These are phyloP conservation scores for Neurospora terricola DNA, from an alignment of 495 filamentous ascomycete genomes.

Conservation along the genomic window DNA sequence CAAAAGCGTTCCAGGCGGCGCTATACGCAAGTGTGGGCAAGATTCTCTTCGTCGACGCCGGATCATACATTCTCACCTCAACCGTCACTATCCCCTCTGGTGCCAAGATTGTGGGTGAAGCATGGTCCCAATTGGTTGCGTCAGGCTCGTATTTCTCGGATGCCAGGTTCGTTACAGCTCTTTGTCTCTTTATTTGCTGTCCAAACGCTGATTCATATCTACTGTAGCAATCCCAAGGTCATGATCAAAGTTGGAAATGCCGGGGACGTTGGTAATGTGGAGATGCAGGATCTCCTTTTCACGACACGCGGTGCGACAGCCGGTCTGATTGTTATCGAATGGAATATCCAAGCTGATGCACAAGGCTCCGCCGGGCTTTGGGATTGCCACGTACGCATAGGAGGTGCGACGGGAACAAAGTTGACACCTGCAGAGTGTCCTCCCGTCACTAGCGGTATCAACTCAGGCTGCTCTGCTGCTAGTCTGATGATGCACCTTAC, in stretches of 20 bases:
- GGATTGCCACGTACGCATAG: slow-evolving; percentile 9
- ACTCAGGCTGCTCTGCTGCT: slow-evolving; percentile 41
- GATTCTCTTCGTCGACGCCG: slow-evolving; percentile 17
- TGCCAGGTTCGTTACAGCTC: neutral
- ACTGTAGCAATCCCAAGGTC: slow-evolving; percentile 51
- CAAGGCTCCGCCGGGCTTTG: slow-evolving; percentile 1
- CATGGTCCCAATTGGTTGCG: slow-evolving; percentile 31
- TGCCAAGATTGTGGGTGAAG: slow-evolving; percentile 27
- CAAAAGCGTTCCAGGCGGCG: neutral
- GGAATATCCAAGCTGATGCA: slow-evolving; percentile 48
- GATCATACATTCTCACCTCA: slow-evolving; percentile 24
- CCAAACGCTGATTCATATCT: too few species aligned
- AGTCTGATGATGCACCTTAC: slow-evolving; percentile 68
- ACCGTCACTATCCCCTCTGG: slow-evolving; percentile 41
- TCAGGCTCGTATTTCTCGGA: slow-evolving; percentile 36
- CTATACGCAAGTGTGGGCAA: slow-evolving; percentile 9
- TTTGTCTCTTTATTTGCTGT: too few species aligned
- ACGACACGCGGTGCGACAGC: slow-evolving; percentile 60
- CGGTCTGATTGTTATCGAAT: slow-evolving; percentile 75
- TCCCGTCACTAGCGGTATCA: slow-evolving; percentile 17
- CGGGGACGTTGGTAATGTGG: slow-evolving; percentile 62
- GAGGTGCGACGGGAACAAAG: slow-evolving; percentile 44
- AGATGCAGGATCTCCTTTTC: slow-evolving; percentile 71
- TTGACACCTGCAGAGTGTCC: slow-evolving; percentile 54
- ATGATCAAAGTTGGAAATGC: slow-evolving; percentile 62